phyloP scores from a whole-genome alignment of 768 basidiomycete species.

The Tylopilus felleus region DNA sequence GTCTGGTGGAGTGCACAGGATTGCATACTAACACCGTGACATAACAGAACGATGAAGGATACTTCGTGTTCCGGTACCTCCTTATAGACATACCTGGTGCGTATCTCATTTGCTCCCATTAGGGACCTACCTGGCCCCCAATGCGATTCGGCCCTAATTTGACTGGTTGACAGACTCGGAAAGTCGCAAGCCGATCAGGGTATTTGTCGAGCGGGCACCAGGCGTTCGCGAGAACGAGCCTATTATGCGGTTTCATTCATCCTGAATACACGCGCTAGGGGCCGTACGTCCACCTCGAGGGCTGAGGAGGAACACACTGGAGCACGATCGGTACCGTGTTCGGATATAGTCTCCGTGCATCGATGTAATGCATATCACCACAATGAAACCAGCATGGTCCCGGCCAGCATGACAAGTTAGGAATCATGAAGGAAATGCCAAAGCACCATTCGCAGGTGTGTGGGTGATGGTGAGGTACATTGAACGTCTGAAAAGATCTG shows the following conservation, averaged over 20 bases:
- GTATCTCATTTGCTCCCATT: slow-evolving; percentile 31
- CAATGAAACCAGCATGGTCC: slow-evolving; percentile 27
- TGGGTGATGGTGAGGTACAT: slow-evolving; percentile 15
- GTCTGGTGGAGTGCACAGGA: slow-evolving; percentile 1
- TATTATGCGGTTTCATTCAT: slow-evolving; percentile 63
- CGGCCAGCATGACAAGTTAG: slow-evolving; percentile 3
- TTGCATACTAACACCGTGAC: slow-evolving; percentile 10
- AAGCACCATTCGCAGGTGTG: slow-evolving; percentile 3
- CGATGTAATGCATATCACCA: slow-evolving; percentile 24
- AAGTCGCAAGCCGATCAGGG: slow-evolving; percentile 54
- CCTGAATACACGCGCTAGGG: slow-evolving; percentile 15
- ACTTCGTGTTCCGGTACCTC: slow-evolving; percentile 75
- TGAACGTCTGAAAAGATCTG: slow-evolving; percentile 12
- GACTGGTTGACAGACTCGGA: slow-evolving; percentile 49
- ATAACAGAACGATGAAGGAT: slow-evolving; percentile 66
- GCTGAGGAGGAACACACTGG: slow-evolving; percentile 8
- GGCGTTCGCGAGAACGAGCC: slow-evolving; percentile 70
- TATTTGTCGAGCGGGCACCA: slow-evolving; percentile 66
- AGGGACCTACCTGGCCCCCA: background rate
- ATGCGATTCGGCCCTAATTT: slow-evolving; percentile 8
- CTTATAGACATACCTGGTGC: slow-evolving; percentile 77
- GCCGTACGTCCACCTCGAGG: slow-evolving; percentile 10
- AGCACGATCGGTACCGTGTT: slow-evolving; percentile 11
- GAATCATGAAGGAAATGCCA: slow-evolving; percentile 9
- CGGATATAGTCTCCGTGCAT: slow-evolving; percentile 16